Evolutionary conservation across 441 rosid species (phyloP), one percentile per base, ranked within the genome.

Genomic region (Syzygium syzygioides): DNA sequence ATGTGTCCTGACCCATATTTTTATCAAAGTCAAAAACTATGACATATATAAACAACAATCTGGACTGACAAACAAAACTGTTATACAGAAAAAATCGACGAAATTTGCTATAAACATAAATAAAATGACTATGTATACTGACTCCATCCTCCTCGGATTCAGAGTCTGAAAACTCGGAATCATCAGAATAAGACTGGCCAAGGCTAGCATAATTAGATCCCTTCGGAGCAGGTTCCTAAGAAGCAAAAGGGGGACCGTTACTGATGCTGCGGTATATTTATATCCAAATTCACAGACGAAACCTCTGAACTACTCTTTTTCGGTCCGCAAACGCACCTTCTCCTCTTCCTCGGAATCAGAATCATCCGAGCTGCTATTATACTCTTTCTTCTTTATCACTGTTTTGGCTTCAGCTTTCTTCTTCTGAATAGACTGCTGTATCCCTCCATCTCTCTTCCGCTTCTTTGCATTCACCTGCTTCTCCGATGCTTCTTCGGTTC

Each of bases 401-500:
- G 91, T 86, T 94, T 96, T 95, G 3, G 89, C 89, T 89, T 89
- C 94, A 87, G 88, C 86, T 85, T 94, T 95, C 62, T 85, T 91
- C 92, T 94, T 96, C 86, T 89, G 53, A 48, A 92, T 91, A 91
- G 94, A 93, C 62, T 93, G 92, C 28, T 91, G 91, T 54, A 92
- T 90, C 32, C 83, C 92, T 7, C 57, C 92, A 18, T 55, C 23
- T 48, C 79, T 92, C 95, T 97, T 97, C 91, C 92, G 97, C 94
- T 96, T 97, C 94, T 95, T 97, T 0, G 91, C 93, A 87, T 59
- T 90, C 54, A 93, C 93, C 85, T 91, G 87, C 91, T 96, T 94
- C 86, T 93, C 96, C 11, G 93, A 6, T 26, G 91, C 92, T 79
- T 91, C 96, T 85, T 93, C 98, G 52, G 96, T 93, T 80, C 93